phyloP scores from a whole-genome alignment of 1,284 basidiomycete species.

The Puccinia coronata region DNA sequence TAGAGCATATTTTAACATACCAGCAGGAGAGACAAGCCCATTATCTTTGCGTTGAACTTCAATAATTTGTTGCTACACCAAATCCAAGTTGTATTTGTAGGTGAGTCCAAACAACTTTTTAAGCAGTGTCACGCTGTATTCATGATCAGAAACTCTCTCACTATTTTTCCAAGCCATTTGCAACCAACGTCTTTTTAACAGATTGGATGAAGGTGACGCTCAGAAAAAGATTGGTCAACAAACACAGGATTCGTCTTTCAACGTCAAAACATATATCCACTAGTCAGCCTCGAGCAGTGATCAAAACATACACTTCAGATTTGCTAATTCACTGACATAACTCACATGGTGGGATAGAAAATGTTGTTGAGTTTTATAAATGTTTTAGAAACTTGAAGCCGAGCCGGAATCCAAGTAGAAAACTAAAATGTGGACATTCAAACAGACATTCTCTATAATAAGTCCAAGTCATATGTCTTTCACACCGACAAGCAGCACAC shows the following conservation, averaged over 20 bases:
- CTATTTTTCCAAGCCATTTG: neutral
- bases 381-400: neutral
- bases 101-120: too few relatives aligned
- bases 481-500: too few relatives aligned
- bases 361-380: neutral
- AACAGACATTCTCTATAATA: too few relatives aligned
- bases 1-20: neutral
- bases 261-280: neutral
- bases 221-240: neutral
- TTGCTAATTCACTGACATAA: neutral
- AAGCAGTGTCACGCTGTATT: too few relatives aligned
- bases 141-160: neutral
- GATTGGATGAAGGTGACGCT: neutral
- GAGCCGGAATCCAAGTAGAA: constrained; percentile 12
- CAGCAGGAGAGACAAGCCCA: neutral
- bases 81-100: too few relatives aligned
- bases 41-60: constrained; percentile 5
- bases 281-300: too few relatives aligned
- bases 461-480: too few relatives aligned
- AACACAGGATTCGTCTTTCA: neutral
- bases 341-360: neutral
- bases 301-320: too few relatives aligned
- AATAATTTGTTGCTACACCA: constrained; percentile 1
- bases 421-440: neutral
- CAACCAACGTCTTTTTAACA: neutral